Base-by-base conservation (phyloP, 305 asterid species). In the Plantago lanceolata region DNA sequence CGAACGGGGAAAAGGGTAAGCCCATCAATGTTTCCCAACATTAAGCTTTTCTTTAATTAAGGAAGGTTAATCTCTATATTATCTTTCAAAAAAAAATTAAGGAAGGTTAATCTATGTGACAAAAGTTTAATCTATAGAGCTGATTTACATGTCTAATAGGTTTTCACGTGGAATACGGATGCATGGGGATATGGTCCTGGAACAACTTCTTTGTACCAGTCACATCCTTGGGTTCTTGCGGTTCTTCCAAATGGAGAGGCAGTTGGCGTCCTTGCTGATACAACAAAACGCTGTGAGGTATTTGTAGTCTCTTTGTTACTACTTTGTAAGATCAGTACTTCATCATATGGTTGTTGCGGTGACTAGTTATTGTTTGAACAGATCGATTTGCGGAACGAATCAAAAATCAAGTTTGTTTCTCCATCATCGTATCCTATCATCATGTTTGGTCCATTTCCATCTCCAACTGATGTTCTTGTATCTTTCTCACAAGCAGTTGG, bases 101-200 rank as follows among this genome's bases (percentile, higher is more conserved):
- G 59, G 21, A 16, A 54, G 35, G 33, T 2, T 50, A 31, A 57
- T 29, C 15, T 57, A 19, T 16, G 24, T 26, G 40, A 4, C 18
- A 50, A 50, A 50, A 17, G 2, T 7, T 31, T 16, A 3, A 14
- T 19, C 16, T 63, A 0, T 66, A 47, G 49, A 8, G 50, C 40
- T 19, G 48, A 57, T 47, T 67, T 63, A 31, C 31, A 20, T 58
- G 28, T 71, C 59, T 35, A 61, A 40, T 71, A 93, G 99, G 70
- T 90, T 56, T 89, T 90, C 76, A 78, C 94, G 6, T 93, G 99
- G 99, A 93, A 93, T 69, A 81, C 95, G 13, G 99, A 90, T 78
- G 94, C 99, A 5, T 87, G 94, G 94, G 99, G 99, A 47, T 93
- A 84, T 76, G 96, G 96, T 33, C 4, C 90, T 35, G 99, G 90